Evolutionary conservation across 306 rosid species (phyloP), one percentile per base, ranked within the genome.

Genomic region (Acacia confusa): DNA sequence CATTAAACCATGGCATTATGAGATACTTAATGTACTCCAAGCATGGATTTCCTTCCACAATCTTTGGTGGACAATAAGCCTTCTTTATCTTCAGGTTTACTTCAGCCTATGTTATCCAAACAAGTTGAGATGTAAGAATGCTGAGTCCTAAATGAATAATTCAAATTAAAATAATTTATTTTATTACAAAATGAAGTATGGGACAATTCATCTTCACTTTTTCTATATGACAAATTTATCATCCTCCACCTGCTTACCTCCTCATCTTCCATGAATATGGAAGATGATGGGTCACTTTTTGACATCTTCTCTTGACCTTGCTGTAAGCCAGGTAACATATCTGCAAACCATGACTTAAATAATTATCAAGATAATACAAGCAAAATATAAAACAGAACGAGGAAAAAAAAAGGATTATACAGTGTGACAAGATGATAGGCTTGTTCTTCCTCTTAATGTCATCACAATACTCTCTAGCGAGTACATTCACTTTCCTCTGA

Each of bases 251-350:
- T 82, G 50, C 90, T 80, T 86, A 91, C 99, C 95, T 95, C 97
- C 19, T 95, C 99, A 69, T 95, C 99, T 85, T 95, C 99, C 99
- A 93, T 41, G 86, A 20, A 55, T 55, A 55, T 55, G 61, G 61
- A 55, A 7, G 61, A 55, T 55, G 61, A 20, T n/a, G 61, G 88
- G 84, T 90, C 97, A 88, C 97, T 92, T 86, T 91, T 95, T 0
- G 97, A 95, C 99, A 95, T 95, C 87, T 95, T 95, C 63, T 91
- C 97, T 81, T 91, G 97, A 65, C 99, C 97, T 83, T 92, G 91
- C 80, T 88, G 94, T 57, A 92, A 82, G 66, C 98, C 97, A 22
- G 97, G 95, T 68, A 95, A 85, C 98, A 92, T 95, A 85, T 95
- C 97, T 95, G 89, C 83, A 89, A 66, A 87, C 40, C 58, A 78